Percentiles rank a stretch among this genome's conserved stretches.
These are phyloP conservation scores for Penicillium waksmanii DNA, from an alignment of 495 filamentous ascomycete genomes.

Conservation along the genomic window DNA sequence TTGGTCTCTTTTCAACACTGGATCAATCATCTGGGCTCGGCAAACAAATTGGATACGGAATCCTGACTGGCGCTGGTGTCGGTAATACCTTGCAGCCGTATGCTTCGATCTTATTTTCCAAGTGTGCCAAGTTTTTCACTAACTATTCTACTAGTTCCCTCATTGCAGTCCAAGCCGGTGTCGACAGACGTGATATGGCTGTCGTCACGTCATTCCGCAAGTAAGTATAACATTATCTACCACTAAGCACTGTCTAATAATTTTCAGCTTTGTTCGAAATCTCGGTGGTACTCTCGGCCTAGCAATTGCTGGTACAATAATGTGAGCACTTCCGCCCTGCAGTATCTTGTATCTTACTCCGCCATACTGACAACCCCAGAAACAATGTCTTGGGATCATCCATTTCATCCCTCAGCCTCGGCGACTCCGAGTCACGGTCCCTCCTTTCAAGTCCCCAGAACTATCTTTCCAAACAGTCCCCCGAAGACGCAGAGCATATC, in stretches of 20 bases:
- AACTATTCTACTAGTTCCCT: slow-evolving; percentile 30
- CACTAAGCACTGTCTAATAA: slow-evolving; percentile 16
- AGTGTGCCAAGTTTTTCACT: background rate
- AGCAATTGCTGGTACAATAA: slow-evolving; percentile 54
- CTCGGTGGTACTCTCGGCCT: slow-evolving; percentile 58
- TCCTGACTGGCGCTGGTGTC: slow-evolving; percentile 56
- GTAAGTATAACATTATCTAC: slow-evolving; percentile 32
- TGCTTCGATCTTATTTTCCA: slow-evolving; percentile 8
- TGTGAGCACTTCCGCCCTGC: slow-evolving; percentile 32
- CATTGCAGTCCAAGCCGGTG: slow-evolving; percentile 57
- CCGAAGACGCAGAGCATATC: slow-evolving; percentile 37
- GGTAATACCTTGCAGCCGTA: slow-evolving; percentile 59
- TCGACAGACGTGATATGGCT: slow-evolving; percentile 57
- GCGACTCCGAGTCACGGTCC: slow-evolving; percentile 27
- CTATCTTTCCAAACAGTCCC: slow-evolving; percentile 34
- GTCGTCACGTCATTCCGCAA: slow-evolving; percentile 58
- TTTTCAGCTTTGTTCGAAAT: slow-evolving; percentile 53
- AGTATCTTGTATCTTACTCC: background rate
- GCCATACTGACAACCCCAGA: slow-evolving; percentile 25
- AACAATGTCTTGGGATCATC: slow-evolving; percentile 49
- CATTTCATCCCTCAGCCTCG: slow-evolving; percentile 36
- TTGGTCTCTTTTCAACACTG: slow-evolving; percentile 57
- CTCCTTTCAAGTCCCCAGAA: slow-evolving; percentile 37
- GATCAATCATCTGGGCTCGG: slow-evolving; percentile 51
- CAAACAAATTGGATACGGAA: slow-evolving; percentile 56